A percentile compares a stretch with the other conserved stretches of the same genome.
Evolutionary conservation across 1,139 yeast species (phyloP).

Genomic region (Magnusiomyces paraingens): DNA sequence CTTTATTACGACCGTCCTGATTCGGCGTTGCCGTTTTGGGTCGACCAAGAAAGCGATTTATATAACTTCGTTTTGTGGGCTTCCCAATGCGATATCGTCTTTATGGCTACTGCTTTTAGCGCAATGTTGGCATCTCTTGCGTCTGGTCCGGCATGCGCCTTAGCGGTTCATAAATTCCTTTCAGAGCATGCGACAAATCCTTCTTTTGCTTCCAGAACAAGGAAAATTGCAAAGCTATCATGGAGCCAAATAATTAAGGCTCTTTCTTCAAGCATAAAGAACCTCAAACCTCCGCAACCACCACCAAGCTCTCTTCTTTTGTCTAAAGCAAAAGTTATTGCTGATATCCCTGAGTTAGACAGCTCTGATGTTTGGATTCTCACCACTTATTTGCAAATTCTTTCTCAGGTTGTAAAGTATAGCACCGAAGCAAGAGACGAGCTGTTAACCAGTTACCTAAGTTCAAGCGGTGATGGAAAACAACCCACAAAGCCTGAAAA

Average conservation of each 20-base stretch:
- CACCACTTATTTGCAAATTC: constrained; percentile 59
- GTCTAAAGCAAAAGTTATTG: constrained; percentile 20
- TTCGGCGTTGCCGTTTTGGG: constrained; percentile 63
- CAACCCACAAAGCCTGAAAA: too few species aligned
- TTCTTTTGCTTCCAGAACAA: constrained; percentile 8
- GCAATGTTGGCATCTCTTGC: constrained; percentile 71
- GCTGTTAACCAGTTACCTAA: constrained; percentile 29
- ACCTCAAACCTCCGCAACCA: constrained; percentile 33
- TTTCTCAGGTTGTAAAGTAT: constrained; percentile 46
- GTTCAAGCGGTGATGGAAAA: too few species aligned
- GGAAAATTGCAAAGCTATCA: constrained; percentile 26
- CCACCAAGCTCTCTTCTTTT: constrained; percentile 14
- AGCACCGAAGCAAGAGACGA: constrained; percentile 37
- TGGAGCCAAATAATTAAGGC: constrained; percentile 56
- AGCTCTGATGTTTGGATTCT: constrained; percentile 77
- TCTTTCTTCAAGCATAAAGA: constrained; percentile 48
- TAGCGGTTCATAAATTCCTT: constrained; percentile 39
- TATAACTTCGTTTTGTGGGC: constrained; percentile 89
- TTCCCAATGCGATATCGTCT: constrained; percentile 70
- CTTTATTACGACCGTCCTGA: constrained; percentile 58
- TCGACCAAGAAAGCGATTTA: constrained; percentile 52
- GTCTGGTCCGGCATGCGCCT: constrained; percentile 50
- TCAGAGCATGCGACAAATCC: constrained; percentile 6
- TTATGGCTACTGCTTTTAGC: constrained; percentile 78
- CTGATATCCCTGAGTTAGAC: constrained; percentile 48